Evolutionary conservation across 106 monocot genomes (phyloP).

Genomic region (Apostasia ramifera): DNA sequence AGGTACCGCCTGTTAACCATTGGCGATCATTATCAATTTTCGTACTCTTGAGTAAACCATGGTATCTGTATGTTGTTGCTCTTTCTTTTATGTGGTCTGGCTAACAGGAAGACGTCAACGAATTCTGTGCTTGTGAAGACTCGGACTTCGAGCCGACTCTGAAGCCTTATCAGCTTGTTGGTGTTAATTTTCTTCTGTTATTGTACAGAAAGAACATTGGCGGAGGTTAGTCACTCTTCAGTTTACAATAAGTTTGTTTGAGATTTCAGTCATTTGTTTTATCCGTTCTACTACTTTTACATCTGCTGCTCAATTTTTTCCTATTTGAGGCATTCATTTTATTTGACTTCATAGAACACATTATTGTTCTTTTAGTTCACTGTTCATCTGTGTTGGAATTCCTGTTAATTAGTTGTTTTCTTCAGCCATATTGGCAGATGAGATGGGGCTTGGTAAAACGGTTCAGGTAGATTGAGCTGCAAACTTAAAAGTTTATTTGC

Average conservation of each 20-base stretch:
- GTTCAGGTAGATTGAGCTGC: constrained; percentile 63
- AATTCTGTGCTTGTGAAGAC: constrained; percentile 42
- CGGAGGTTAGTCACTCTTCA: constrained; percentile 47
- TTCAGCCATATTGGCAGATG: constrained; percentile 98
- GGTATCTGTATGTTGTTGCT: background rate
- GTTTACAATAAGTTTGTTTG: background rate
- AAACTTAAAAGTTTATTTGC: background rate
- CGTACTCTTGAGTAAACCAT: background rate
- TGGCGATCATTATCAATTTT: background rate
- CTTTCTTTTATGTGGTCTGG: background rate
- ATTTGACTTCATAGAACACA: background rate
- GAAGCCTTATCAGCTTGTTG: constrained; percentile 98
- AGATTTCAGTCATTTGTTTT: background rate
- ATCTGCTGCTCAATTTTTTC: no score
- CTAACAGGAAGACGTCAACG: constrained; percentile 71
- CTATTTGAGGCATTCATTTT: no score
- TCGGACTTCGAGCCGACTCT: constrained; percentile 60
- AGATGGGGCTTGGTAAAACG: constrained; percentile 99
- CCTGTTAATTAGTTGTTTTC: constrained; percentile 11
- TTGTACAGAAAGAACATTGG: constrained; percentile 82
- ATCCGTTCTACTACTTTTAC: no score
- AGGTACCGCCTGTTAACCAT: constrained; percentile 31
- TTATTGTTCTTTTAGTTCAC: constrained; percentile 2
- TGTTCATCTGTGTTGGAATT: background rate
- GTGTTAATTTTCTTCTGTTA: constrained; percentile 91